Base-by-base conservation (phyloP, 1,284 basidiomycete genomes). In the Lentinus polychrous region DNA sequence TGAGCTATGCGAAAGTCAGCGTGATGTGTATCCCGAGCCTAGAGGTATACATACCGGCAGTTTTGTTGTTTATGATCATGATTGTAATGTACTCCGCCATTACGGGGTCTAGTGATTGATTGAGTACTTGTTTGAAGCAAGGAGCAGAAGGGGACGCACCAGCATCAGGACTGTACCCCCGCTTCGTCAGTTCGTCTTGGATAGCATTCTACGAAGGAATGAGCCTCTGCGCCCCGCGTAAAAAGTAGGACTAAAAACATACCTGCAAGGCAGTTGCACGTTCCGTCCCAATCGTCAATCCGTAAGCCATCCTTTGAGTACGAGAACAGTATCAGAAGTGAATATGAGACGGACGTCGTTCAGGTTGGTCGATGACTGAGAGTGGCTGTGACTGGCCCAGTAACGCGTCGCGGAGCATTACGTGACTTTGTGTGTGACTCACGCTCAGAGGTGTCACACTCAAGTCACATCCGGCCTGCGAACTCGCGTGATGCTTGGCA, bases 51-150 rank as follows among this genome's bases (percentile, higher is more conserved):
- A 34, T 55, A 87, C 88, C 79, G 56, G 81, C 66, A 49, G 85
- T 85, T 72, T 92, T 93, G 67, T 89, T 87, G 64, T 93, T 93
- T 53, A 91, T 91, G 43, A 93, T 78, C 90, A 93, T 91, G 54
- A 93, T 92, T 18, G 88, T 88, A 52, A 91, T 90, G 60, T 91
- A 93, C 64, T 93, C 90, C 5, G 88, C 86, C 89, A 91, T 91
- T 55, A 90, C 86, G n/a, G 80, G 76, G 65, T 92, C 89, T 86
- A 52, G 42, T 50, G 43, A 10, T 2, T 7, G 22, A 41, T 48
- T 43, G 20, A 36, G 43, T 2, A 34, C 0, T 8, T 31, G n/a
- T 41, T 23, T n/a, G 18, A 15, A 17, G 35, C 15, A 34, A 20
- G 8, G 22, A 12, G 14, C 4, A 44, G 22, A 18, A 22, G 14